phyloP scores from a whole-genome alignment of 495 filamentous ascomycete genomes.

The Trichoderma reesei region DNA sequence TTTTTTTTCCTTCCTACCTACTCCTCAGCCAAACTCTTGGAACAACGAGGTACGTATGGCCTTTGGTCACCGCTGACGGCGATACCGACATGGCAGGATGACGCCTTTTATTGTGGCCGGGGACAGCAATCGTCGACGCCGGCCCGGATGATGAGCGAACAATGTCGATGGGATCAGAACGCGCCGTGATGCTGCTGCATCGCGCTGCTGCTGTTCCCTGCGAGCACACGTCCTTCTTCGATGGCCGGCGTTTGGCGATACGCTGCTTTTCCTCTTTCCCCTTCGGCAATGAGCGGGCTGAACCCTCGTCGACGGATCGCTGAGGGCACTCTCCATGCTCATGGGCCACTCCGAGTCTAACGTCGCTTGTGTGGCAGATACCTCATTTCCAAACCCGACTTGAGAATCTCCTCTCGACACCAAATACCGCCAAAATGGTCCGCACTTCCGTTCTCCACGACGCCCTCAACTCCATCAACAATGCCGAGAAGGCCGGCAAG shows the following conservation, averaged over 20 bases:
- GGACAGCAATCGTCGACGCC: constrained; percentile 37
- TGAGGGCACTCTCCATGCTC: constrained; percentile 93
- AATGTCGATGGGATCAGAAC: constrained; percentile 12
- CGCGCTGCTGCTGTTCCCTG: not conserved
- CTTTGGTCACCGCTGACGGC: constrained; percentile 18
- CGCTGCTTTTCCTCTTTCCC: constrained; percentile 60
- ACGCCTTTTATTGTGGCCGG: constrained; percentile 39
- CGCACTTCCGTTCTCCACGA: constrained; percentile 98
- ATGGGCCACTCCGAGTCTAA: constrained; percentile 76
- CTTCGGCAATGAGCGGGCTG: constrained; percentile 76
- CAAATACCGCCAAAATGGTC: constrained; percentile 74
- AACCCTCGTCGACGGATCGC: constrained; percentile 58
- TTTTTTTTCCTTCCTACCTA: constrained; percentile 10
- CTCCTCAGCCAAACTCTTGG: constrained; percentile 5
- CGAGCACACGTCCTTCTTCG: not conserved
- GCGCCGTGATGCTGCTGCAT: constrained; percentile 14
- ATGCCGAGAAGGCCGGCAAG: constrained; percentile 98
- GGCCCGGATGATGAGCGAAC: constrained; percentile 16
- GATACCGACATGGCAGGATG: constrained; percentile 24
- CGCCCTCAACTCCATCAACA: constrained; percentile 99
- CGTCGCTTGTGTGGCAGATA: constrained; percentile 50
- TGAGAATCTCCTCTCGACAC: constrained; percentile 57
- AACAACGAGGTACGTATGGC: constrained; percentile 30
- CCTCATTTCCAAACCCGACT: constrained; percentile 61
- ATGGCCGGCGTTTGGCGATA: constrained; percentile 39